Evolutionary conservation across 768 basidiomycete species (phyloP).

Genomic region (Termitomyces sp.): DNA sequence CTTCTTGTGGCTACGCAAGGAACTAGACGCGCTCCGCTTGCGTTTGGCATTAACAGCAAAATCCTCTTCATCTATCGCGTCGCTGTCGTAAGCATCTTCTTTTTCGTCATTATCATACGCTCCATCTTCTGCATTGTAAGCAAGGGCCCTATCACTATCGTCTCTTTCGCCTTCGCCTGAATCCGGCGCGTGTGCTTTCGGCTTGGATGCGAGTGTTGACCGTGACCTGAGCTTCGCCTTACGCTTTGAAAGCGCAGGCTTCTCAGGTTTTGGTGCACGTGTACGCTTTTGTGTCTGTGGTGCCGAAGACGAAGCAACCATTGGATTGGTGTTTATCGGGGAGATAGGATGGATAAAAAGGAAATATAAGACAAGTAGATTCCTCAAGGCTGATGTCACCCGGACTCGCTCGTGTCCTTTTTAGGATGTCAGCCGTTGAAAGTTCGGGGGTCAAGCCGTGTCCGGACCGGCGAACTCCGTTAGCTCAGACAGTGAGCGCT

Average conservation of each 20-base stretch:
- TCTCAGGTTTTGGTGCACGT: background rate
- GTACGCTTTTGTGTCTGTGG: background rate
- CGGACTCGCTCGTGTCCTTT: background rate
- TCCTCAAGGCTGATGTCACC: slow-evolving; percentile 1
- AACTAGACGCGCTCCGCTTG: slow-evolving; percentile 11
- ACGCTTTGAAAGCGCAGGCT: background rate
- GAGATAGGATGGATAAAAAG: background rate
- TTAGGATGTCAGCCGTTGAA: too few species aligned
- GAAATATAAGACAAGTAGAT: too few species aligned
- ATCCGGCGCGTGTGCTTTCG: background rate
- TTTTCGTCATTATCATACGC: slow-evolving; percentile 10
- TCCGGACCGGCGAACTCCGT: too few species aligned
- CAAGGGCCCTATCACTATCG: background rate
- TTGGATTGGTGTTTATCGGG: background rate
- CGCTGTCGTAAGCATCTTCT: slow-evolving; percentile 20
- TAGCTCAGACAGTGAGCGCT: too few species aligned
- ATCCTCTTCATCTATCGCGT: slow-evolving; percentile 29
- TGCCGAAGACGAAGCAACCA: background rate
- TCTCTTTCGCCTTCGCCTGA: background rate
- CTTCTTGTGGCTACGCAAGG: slow-evolving; percentile 23
- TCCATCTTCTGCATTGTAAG: slow-evolving; percentile 8
- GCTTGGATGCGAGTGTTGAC: background rate
- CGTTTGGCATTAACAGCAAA: slow-evolving; percentile 17
- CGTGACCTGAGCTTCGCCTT: background rate
- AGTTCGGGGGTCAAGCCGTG: too few species aligned